Evolutionary conservation across 345 rosid species (phyloP), one percentile per base, ranked within the genome.

Genomic region (Salix udensis): DNA sequence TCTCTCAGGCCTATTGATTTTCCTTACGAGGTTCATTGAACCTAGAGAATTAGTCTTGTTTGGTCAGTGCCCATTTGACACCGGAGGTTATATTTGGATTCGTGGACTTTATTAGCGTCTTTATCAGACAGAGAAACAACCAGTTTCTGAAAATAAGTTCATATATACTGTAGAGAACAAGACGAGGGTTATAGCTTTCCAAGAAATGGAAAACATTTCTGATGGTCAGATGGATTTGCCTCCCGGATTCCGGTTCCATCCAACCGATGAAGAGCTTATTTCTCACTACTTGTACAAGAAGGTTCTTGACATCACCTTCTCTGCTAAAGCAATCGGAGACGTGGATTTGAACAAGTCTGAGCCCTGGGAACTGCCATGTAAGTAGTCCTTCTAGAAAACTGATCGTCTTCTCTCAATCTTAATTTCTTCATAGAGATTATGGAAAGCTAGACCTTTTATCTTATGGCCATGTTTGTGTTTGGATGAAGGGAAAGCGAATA

Each of bases 291-390:
- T 95, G 30, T 81, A 82, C 82, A 88, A 88, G 80, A 93, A 93
- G 82, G 98, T 91, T 71, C 82, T 82, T 15, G 89, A 93, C 46
- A 44, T 79, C 15, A 68, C 65, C 70, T 95, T 95, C 85, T 48
- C 89, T 1, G 84, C 93, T 58, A 83, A 81, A 84, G 97, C 98
- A 15, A 91, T 95, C 69, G 98, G 96, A 48, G 97, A 93, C 75
- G 98, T 91, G 12, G 98, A 95, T 70, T 84, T 95, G 85, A 95
- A 95, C 91, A 93, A 90, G 88, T 88, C 96, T 68, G 98, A 95
- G 83, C 98, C 98, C 8, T 95, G 98, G 98, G 98, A 95, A 60
- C 80, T 95, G 75, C 98, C 98, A 0, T 78, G 98, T 95, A 86
- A 88, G 89, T 78, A 88, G 89, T 78, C 48, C 46, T 44, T 1